Percentiles rank a stretch among this genome's conserved stretches.
Conservation (phyloP, 495 filamentous ascomycete genomes). For the Copromyces sp. region DNA sequence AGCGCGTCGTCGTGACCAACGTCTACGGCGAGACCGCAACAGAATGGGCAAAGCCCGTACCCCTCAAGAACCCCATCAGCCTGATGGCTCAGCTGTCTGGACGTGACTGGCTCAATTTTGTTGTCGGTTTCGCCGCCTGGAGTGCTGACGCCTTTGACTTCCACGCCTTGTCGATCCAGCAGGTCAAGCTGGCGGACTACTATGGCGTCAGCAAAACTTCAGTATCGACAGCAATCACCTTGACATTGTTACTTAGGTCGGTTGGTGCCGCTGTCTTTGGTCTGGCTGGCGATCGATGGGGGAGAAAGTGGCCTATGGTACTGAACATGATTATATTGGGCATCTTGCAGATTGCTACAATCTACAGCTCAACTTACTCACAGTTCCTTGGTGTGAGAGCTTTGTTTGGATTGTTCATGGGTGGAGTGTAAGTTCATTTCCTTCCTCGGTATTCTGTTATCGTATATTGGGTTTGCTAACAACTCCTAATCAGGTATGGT, state of each 20-base stretch:
- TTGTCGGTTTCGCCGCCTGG: constrained; percentile 55
- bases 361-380: constrained; percentile 54
- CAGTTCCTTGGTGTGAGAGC: constrained; percentile 60
- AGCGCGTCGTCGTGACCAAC: constrained; percentile 52
- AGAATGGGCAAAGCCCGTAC: constrained; percentile 52
- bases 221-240: constrained; percentile 61
- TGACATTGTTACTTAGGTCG: constrained; percentile 60
- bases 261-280: constrained; percentile 63
- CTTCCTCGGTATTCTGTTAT: not conserved
- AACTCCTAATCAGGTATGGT: constrained; percentile 40
- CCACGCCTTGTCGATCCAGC: constrained; percentile 63
- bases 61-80: constrained; percentile 50
- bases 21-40: constrained; percentile 41
- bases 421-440: constrained; percentile 42
- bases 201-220: constrained; percentile 55
- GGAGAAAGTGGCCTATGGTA: constrained; percentile 77
- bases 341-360: constrained; percentile 60
- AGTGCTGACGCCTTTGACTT: constrained; percentile 69
- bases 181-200: constrained; percentile 56
- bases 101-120: constrained; percentile 52
- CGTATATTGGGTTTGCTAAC: not conserved
- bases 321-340: constrained; percentile 55
- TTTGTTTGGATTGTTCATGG: constrained; percentile 76
- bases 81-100: constrained; percentile 45
- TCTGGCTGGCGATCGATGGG: constrained; percentile 60